Conservation (phyloP, 768 basidiomycete species). For the Clitopilus passeckerianus region DNA sequence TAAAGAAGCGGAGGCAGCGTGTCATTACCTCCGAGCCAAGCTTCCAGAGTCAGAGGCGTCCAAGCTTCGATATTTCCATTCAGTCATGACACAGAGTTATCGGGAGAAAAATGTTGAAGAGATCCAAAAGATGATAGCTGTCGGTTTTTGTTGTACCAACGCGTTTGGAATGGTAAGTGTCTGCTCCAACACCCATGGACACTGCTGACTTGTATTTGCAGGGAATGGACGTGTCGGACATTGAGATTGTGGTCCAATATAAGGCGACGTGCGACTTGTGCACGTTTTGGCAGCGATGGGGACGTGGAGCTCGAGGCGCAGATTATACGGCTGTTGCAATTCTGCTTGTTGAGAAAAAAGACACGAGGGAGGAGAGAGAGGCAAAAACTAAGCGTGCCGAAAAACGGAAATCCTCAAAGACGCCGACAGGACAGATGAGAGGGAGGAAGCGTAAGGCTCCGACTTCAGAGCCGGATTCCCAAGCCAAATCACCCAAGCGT, state of each 20-base stretch:
- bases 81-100: neutral
- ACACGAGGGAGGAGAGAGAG: neutral
- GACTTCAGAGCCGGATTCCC: too few species aligned
- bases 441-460: neutral
- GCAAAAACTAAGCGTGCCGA: neutral
- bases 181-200: neutral
- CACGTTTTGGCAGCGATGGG: slow-evolving; percentile 24
- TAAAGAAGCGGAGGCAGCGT: slow-evolving; percentile 2
- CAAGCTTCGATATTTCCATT: slow-evolving; percentile 3
- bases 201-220: slow-evolving; percentile 5
- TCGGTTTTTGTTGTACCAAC: slow-evolving; percentile 18
- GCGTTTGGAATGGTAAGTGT: slow-evolving; percentile 25
- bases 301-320: slow-evolving; percentile 14
- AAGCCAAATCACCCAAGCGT: too few species aligned
- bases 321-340: slow-evolving; percentile 10
- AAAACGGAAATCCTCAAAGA: neutral
- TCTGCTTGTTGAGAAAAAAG: slow-evolving; percentile 14
- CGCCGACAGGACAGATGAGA: neutral
- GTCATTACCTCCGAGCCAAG: neutral
- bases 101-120: neutral
- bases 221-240: slow-evolving; percentile 25
- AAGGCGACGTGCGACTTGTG: slow-evolving; percentile 13
- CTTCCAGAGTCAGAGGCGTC: neutral
- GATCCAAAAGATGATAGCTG: slow-evolving; percentile 2
- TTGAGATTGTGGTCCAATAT: slow-evolving; percentile 26